These are phyloP conservation scores for Leccinum ponderosum DNA, from an alignment of 1,284 basidiomycete genomes.

Conservation along the genomic window DNA sequence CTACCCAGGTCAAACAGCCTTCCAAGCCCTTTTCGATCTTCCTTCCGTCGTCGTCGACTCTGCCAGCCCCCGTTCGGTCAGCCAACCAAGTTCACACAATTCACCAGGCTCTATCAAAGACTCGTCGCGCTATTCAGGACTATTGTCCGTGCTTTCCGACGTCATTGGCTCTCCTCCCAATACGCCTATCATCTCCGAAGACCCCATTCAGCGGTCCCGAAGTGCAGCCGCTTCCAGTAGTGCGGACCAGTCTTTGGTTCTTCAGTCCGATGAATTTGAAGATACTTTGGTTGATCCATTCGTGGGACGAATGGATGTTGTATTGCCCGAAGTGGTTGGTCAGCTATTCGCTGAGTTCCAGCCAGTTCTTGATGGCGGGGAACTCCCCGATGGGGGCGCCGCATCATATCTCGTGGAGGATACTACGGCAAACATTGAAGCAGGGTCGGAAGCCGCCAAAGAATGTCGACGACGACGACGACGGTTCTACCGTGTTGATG, in stretches of 20 bases:
- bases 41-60: conserved; percentile 40
- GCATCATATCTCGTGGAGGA: conserved; percentile 15
- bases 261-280: conserved; percentile 8
- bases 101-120: conserved; percentile 46
- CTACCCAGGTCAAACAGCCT: conserved; percentile 10
- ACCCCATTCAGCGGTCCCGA: background rate
- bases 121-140: conserved; percentile 59
- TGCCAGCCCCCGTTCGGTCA: conserved; percentile 32
- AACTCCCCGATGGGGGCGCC: background rate
- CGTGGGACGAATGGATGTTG: background rate
- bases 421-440: conserved; percentile 1
- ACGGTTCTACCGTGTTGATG: conserved; percentile 11
- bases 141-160: conserved; percentile 61
- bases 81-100: conserved; percentile 39
- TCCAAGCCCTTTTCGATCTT: conserved; percentile 11
- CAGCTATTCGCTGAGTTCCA: background rate
- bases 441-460: conserved; percentile 4
- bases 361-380: background rate
- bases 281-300: conserved; percentile 3
- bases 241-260: conserved; percentile 1
- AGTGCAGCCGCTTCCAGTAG: background rate
- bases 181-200: conserved; percentile 26
- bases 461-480: conserved; percentile 8
- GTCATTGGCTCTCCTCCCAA: conserved; percentile 54
- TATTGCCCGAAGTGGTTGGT: conserved; percentile 1